These are phyloP conservation scores for Sporothrix phasma DNA, from an alignment of 2,329 filamentous ascomycete species.

Conservation along the genomic window DNA sequence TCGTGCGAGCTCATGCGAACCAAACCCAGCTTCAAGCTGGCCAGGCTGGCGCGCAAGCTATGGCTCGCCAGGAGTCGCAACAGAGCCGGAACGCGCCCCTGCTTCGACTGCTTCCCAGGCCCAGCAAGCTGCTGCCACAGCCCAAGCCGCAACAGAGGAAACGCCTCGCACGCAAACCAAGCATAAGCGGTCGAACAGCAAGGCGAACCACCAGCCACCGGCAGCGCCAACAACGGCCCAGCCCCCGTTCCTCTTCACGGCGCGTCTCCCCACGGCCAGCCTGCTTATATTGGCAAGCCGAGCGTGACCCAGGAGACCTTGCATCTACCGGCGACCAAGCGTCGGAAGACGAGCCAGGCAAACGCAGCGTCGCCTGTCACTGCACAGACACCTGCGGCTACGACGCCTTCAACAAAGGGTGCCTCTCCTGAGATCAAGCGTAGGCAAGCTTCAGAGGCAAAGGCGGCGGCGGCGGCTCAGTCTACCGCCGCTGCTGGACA, in stretches of 20 bases:
- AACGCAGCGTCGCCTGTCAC: constrained; percentile 29
- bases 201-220: constrained; percentile 40
- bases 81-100: constrained; percentile 1
- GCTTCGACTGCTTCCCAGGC: constrained; percentile 13
- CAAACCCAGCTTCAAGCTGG: constrained; percentile 18
- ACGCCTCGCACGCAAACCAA: constrained; percentile 40
- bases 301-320: constrained; percentile 44
- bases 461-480: constrained; percentile 12
- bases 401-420: constrained; percentile 34
- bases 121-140: constrained; percentile 37
- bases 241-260: constrained; percentile 47
- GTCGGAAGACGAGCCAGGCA: constrained; percentile 38
- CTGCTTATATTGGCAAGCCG: constrained; percentile 43
- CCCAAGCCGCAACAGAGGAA: constrained; percentile 32
- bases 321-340: constrained; percentile 46
- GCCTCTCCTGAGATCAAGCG: constrained; percentile 37
- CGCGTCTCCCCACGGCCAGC: constrained; percentile 50
- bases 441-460: constrained; percentile 24
- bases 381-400: constrained; percentile 28
- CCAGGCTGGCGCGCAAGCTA: constrained; percentile 22
- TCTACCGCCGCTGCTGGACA: constrained; percentile 16
- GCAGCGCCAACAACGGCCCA: constrained; percentile 48
- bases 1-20: constrained; percentile 6
- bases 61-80: constrained; percentile 16
- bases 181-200: constrained; percentile 36